phyloP scores from a whole-genome alignment of 805 yeast species.

The Phaffomyces opuntiae region DNA sequence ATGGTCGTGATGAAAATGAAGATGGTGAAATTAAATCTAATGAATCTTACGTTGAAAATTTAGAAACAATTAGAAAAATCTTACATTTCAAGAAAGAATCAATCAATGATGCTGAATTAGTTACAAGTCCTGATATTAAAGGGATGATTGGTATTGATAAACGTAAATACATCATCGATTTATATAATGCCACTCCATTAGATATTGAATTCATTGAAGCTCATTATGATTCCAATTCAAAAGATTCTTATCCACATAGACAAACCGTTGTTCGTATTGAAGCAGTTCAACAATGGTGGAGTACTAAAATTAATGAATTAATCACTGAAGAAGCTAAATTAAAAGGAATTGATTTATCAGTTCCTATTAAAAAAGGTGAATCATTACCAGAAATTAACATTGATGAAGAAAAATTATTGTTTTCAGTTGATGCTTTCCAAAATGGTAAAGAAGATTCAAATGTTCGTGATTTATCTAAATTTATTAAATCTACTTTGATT shows the following conservation, averaged over 20 bases:
- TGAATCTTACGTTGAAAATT: conserved; percentile 44
- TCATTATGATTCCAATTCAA: conserved; percentile 36
- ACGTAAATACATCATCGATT: conserved; percentile 76
- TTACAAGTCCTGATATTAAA: conserved; percentile 72
- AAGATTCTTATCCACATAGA: conserved; percentile 67
- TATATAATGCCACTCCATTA: conserved; percentile 76
- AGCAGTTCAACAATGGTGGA: conserved; percentile 90
- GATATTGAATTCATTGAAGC: conserved; percentile 71
- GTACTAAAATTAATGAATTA: conserved; percentile 45
- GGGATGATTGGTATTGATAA: conserved; percentile 84
- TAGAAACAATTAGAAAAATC: conserved; percentile 58
- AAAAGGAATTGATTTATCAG: conserved; percentile 20
- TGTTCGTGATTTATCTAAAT: conserved; percentile 64
- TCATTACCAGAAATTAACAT: conserved; percentile 44
- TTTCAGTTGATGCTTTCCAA: conserved; percentile 56
- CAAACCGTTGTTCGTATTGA: conserved; percentile 78
- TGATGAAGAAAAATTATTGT: conserved; percentile 37
- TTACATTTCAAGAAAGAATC: conserved; percentile 73
- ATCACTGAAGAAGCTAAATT: conserved; percentile 28
- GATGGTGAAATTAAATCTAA: conserved; percentile 42
- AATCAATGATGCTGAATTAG: conserved; percentile 43
- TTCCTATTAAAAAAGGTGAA: conserved; percentile 24
- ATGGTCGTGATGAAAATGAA: conserved; percentile 67
- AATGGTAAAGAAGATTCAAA: conserved; percentile 36
- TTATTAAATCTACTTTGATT: conserved; percentile 50